Conservation (phyloP, 1,284 basidiomycete genomes). For the Caloboletus firmus region DNA sequence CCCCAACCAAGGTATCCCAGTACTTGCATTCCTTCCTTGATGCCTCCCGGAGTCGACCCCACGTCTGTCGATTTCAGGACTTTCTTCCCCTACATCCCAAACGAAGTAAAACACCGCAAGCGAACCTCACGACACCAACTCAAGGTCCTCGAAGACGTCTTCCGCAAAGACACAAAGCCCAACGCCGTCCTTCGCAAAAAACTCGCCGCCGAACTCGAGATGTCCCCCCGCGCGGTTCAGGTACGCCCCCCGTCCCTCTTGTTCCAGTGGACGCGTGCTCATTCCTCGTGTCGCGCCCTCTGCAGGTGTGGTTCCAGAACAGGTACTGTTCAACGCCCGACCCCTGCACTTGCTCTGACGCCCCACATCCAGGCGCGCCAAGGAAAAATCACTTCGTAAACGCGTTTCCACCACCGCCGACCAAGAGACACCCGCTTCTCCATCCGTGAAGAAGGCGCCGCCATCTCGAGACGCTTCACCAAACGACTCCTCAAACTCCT, state of each 20-base stretch:
- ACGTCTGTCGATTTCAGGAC: slow-evolving; percentile 45
- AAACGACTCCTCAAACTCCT: slow-evolving; percentile 33
- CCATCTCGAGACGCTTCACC: slow-evolving; percentile 31
- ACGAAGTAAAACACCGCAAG: slow-evolving; percentile 89
- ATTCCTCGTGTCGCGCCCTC: slow-evolving; percentile 17
- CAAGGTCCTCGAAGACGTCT: slow-evolving; percentile 82
- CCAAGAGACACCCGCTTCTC: slow-evolving; percentile 16
- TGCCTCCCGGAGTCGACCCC: slow-evolving; percentile 60
- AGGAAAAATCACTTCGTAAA: slow-evolving; percentile 59
- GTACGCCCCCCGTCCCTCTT: slow-evolving; percentile 46
- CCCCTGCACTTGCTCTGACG: slow-evolving; percentile 8
- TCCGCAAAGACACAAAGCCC: slow-evolving; percentile 85
- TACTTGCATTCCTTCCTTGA: slow-evolving; percentile 47
- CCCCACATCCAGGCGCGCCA: slow-evolving; percentile 60
- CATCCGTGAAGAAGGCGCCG: slow-evolving; percentile 16
- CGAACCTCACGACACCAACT: slow-evolving; percentile 83
- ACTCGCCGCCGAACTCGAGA: slow-evolving; percentile 79
- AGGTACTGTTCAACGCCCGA: slow-evolving; percentile 47
- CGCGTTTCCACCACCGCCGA: slow-evolving; percentile 17
- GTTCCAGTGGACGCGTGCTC: slow-evolving; percentile 18
- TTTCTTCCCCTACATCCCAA: slow-evolving; percentile 82
- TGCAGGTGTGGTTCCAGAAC: slow-evolving; percentile 89
- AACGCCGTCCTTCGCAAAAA: slow-evolving; percentile 77
- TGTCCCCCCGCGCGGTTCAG: slow-evolving; percentile 92
- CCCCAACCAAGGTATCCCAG: slow-evolving; percentile 32